Conservation (phyloP, 257 asterid genomes). For the Solanum chmielewskii region DNA sequence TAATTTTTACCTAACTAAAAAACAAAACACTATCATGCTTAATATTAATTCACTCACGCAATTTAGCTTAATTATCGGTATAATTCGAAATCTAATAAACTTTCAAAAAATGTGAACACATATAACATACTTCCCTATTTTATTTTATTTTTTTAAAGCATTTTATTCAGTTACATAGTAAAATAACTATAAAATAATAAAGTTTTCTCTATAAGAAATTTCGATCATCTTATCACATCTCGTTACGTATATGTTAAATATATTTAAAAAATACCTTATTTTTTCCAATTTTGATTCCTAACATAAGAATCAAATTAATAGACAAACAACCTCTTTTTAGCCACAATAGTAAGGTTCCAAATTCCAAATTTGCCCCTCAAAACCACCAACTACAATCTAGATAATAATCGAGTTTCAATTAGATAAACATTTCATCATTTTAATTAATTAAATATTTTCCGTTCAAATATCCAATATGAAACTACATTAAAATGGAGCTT, state of each 20-base stretch:
- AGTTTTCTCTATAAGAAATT: neutral
- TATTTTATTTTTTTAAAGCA: neutral
- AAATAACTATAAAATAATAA: neutral
- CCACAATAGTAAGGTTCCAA: neutral
- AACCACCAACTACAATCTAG: neutral
- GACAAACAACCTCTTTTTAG: neutral
- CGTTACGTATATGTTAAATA: neutral
- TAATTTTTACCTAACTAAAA: slow-evolving; percentile 5
- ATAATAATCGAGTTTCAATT: neutral
- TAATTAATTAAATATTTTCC: neutral
- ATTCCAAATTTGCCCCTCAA: neutral
- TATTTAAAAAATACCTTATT: neutral
- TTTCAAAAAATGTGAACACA: neutral
- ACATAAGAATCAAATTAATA: neutral
- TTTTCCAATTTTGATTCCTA: neutral
- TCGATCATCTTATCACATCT: neutral
- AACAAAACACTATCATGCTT: slow-evolving; percentile 20
- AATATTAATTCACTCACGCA: neutral
- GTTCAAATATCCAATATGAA: neutral
- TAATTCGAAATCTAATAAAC: neutral
- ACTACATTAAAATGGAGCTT: neutral
- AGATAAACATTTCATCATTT: neutral
- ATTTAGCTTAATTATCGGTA: neutral
- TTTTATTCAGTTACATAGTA: neutral
- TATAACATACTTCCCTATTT: neutral